Base-by-base conservation (phyloP, 306 rosid species). In the Fragaria nilgerrensis region DNA sequence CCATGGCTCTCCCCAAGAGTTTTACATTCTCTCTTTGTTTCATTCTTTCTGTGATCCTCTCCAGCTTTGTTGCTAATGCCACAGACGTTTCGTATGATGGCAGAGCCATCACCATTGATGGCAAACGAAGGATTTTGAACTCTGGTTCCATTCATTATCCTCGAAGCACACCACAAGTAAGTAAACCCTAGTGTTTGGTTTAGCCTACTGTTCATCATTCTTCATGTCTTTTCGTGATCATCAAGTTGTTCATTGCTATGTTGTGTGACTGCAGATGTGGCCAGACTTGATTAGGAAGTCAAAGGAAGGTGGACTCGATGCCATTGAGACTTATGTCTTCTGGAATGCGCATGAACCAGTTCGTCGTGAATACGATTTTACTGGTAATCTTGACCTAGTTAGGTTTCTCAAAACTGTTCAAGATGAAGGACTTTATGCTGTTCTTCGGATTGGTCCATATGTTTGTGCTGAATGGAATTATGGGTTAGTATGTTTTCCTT, bases 371-470 rank as follows among this genome's bases (percentile, higher is more conserved):
- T 85, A 87, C 32, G 88, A 90, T 78, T 88, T 86, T 63, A 75
- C 20, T 8, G 88, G 82, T 0, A 85, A 79, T 2, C 73, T 80
- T 0, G 87, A 89, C 47, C 82, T 87, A 1, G 72, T 87, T 0
- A 84, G 87, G 50, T 89, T 89, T 52, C 61, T 89, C 16, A 87
- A 84, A 43, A 87, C 84, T 12, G 55, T 89, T 71, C 91, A 89
- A 76, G 84, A 84, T 0, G 79, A 76, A 68, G 91, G 91, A 0
- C 90, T 89, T 50, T 87, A 85, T 50, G 69, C 81, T 4, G 86
- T 89, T 78, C 91, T 87, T 80, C 91, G 94, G 4, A 87, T 87
- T 58, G 91, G 94, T n/a, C 93, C 93, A 3, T 89, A 89, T 37
- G 89, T 82, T 16, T 87, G 93, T 68, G 90, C 88, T 0, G 91